These are phyloP conservation scores for Salix arbutifolia DNA, from an alignment of 345 rosid species.

Conservation along the genomic window DNA sequence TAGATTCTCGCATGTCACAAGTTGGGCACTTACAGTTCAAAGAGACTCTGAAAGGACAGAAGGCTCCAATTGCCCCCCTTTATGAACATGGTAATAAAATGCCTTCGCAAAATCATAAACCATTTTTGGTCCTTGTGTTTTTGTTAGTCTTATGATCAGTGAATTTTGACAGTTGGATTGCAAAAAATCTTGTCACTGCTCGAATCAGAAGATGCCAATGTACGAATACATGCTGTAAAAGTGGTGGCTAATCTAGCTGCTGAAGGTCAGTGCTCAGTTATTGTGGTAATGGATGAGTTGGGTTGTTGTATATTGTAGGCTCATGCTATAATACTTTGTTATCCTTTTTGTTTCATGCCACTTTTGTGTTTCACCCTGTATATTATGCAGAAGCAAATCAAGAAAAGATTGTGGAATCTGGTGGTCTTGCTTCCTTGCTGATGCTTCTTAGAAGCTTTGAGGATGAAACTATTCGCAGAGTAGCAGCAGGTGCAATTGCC, in stretches of 20 bases:
- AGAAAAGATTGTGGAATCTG: slow-evolving; percentile 31
- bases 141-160: slow-evolving; percentile 11
- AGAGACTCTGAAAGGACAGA: slow-evolving; percentile 17
- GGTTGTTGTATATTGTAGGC: not conserved
- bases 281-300: not conserved
- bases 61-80: slow-evolving; percentile 19
- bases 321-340: not conserved
- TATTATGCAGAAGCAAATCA: slow-evolving; percentile 27
- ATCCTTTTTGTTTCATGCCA: not conserved
- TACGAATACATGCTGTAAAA: slow-evolving; percentile 31
- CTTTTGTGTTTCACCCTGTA: not conserved
- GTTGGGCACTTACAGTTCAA: slow-evolving; percentile 12
- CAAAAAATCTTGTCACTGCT: slow-evolving; percentile 28
- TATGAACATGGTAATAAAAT: slow-evolving; percentile 29
- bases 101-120: not conserved
- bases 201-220: slow-evolving; percentile 32
- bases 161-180: slow-evolving; percentile 27
- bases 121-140: not conserved
- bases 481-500: slow-evolving; percentile 38
- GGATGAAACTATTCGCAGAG: slow-evolving; percentile 37
- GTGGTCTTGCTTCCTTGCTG: slow-evolving; percentile 34
- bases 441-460: slow-evolving; percentile 33
- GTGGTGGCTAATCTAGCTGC: slow-evolving; percentile 36
- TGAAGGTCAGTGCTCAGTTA: slow-evolving; percentile 19
- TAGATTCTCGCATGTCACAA: slow-evolving; percentile 20